phyloP scores from a whole-genome alignment of 1,284 basidiomycete genomes.

The Cryptococcus floricola region DNA sequence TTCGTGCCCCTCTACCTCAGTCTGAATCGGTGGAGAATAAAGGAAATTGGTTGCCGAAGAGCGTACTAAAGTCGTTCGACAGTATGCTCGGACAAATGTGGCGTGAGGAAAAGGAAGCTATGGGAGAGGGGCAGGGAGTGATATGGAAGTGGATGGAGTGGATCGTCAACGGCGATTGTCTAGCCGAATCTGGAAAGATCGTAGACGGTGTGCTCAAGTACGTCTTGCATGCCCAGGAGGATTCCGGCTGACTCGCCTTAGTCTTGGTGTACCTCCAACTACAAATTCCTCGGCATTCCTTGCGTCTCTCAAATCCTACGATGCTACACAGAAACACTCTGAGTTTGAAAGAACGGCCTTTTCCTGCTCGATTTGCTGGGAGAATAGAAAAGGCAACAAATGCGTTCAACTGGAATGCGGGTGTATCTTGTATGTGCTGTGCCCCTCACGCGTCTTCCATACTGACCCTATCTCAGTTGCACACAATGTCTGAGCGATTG shows the following conservation, averaged over 20 bases:
- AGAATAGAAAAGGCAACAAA: slow-evolving; percentile 41
- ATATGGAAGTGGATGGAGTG: slow-evolving; percentile 48
- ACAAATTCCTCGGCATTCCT: slow-evolving; percentile 28
- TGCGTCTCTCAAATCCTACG: slow-evolving; percentile 33
- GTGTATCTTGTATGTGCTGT: slow-evolving; percentile 41
- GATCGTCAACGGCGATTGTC: slow-evolving; percentile 34
- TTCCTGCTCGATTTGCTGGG: slow-evolving; percentile 47
- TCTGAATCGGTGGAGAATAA: neutral
- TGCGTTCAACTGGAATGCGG: slow-evolving; percentile 40
- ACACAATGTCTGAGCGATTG: slow-evolving; percentile 39
- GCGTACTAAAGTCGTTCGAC: slow-evolving; percentile 4
- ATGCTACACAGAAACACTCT: slow-evolving; percentile 27
- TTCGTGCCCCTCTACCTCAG: slow-evolving; percentile 18
- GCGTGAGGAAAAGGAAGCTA: slow-evolving; percentile 21
- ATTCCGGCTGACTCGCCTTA: neutral
- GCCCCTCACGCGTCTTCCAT: neutral
- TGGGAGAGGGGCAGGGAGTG: slow-evolving; percentile 27
- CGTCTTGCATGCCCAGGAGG: neutral
- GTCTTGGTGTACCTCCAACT: slow-evolving; percentile 22
- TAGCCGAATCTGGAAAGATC: slow-evolving; percentile 20
- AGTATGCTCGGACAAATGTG: slow-evolving; percentile 13
- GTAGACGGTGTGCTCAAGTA: slow-evolving; percentile 13
- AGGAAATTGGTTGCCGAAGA: slow-evolving; percentile 22
- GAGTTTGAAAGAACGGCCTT: slow-evolving; percentile 40
- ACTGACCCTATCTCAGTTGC: slow-evolving; percentile 22